Evolutionary conservation across 2,329 filamentous ascomycete species (phyloP).

Genomic region (Alternaria gansuensis): DNA sequence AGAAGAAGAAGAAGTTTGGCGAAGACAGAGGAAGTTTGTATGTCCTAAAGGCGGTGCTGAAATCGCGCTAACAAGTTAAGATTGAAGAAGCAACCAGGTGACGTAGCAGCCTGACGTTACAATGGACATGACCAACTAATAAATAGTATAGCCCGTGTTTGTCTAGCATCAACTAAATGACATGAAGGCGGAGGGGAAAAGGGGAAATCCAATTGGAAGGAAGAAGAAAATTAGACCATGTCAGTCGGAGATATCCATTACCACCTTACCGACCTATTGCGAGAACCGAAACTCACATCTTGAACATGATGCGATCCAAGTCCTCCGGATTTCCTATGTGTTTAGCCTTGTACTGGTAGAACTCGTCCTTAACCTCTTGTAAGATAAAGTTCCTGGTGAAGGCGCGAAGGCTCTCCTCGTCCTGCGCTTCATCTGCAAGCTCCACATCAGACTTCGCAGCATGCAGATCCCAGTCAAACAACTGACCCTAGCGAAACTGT

Average conservation of each 20-base stretch:
- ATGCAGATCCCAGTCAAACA: background rate
- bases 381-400: background rate
- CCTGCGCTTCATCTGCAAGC: background rate
- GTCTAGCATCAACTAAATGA: background rate
- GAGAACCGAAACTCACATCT: background rate
- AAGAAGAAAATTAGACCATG: background rate
- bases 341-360: background rate
- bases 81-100: background rate
- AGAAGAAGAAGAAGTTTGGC: background rate
- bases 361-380: background rate
- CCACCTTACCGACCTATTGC: background rate
- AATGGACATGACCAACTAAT: background rate
- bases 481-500: background rate
- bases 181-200: background rate
- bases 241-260: accelerated
- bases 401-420: background rate
- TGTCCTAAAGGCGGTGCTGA: background rate
- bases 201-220: background rate
- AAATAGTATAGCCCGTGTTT: background rate
- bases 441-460: background rate
- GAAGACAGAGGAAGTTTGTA: background rate
- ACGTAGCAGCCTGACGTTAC: background rate
- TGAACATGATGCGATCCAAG: background rate
- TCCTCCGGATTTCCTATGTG: background rate
- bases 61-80: background rate